These are phyloP conservation scores for Primulina huaijiensis DNA, from an alignment of 257 asterid species.

Conservation along the genomic window DNA sequence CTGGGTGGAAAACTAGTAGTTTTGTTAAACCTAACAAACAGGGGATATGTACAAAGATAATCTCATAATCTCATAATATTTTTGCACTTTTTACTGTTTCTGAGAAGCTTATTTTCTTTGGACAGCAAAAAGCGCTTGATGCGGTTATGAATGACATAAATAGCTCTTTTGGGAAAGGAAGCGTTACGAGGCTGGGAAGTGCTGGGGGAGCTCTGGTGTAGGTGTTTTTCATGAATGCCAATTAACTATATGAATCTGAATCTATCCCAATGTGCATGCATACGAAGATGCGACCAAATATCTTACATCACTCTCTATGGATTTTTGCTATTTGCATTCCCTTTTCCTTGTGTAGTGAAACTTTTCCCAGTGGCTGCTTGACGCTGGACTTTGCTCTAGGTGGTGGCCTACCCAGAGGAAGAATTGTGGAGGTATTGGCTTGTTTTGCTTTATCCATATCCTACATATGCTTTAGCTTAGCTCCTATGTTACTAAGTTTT, in stretches of 20 bases:
- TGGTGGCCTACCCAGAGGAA: conserved; percentile 96
- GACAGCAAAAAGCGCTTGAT: conserved; percentile 92
- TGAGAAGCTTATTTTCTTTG: conserved; percentile 11
- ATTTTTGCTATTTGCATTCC: background rate
- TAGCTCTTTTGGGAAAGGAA: conserved; percentile 94
- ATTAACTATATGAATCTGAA: background rate
- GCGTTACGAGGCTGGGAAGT: conserved; percentile 95
- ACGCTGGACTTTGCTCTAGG: conserved; percentile 94
- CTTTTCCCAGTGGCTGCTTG: conserved; percentile 96
- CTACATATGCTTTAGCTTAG: background rate
- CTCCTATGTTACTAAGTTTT: background rate
- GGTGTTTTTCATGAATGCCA: conserved; percentile 32
- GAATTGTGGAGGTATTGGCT: conserved; percentile 80
- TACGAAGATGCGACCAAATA: background rate
- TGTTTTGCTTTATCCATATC: background rate
- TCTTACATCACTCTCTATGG: background rate
- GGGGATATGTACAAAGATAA: background rate
- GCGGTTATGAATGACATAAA: conserved; percentile 96
- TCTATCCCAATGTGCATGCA: background rate
- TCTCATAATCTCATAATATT: background rate
- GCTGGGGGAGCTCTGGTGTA: conserved; percentile 98
- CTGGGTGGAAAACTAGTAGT: background rate
- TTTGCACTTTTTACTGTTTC: conserved; percentile 13
- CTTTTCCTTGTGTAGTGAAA: conserved; percentile 57
- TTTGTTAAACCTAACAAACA: background rate